Evolutionary conservation across 1,284 basidiomycete genomes (phyloP).

Genomic region (Volvariella volvacea): DNA sequence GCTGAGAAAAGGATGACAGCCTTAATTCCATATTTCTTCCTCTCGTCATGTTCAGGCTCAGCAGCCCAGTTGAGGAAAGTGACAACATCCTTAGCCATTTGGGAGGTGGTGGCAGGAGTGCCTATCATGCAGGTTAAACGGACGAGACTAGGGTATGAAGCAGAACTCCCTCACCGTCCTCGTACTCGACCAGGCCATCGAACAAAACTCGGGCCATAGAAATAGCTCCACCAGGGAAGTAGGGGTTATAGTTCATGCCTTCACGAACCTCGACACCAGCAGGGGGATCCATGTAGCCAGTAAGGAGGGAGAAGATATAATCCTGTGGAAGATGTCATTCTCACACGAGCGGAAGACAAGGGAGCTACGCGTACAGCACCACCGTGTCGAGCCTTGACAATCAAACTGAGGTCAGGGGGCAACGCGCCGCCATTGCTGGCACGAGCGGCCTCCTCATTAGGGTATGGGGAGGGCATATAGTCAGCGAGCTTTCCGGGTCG

Average conservation of each 20-base stretch:
- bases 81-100: conserved; percentile 99
- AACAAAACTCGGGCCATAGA: conserved; percentile 98
- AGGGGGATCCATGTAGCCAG: conserved; percentile 95
- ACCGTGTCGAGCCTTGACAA: conserved; percentile 97
- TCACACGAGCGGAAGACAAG: not conserved
- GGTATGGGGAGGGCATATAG: conserved; percentile 94
- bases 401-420: conserved; percentile 95
- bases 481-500: conserved; percentile 96
- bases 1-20: conserved; percentile 87
- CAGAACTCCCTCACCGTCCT: conserved; percentile 61
- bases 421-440: conserved; percentile 92
- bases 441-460: conserved; percentile 97
- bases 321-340: conserved; percentile 48
- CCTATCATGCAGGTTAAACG: conserved; percentile 35
- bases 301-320: conserved; percentile 95
- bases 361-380: conserved; percentile 67
- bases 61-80: conserved; percentile 95
- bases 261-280: conserved; percentile 96
- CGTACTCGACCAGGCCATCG: conserved; percentile 93
- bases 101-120: conserved; percentile 95
- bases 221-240: conserved; percentile 96
- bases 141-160: conserved; percentile 4
- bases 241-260: conserved; percentile 97
- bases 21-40: conserved; percentile 95
- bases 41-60: conserved; percentile 96